Base-by-base conservation (phyloP, 192 early-diverging fungal species). In the Backusella circina region DNA sequence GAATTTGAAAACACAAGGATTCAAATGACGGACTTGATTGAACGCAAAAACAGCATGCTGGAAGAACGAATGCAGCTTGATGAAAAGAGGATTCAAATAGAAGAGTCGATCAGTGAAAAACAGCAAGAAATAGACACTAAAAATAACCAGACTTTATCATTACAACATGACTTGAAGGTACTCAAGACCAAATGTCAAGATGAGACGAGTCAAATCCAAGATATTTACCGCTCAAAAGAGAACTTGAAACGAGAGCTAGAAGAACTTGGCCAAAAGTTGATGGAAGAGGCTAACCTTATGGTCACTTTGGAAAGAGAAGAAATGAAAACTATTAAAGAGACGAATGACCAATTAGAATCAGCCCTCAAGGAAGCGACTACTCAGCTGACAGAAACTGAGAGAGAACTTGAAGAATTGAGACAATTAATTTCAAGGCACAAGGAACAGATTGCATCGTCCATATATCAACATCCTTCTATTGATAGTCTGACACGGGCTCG, bases 261-360 rank as follows among this genome's bases (percentile, higher is more conserved):
- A 71, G 96, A 98, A 35, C 85, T 99, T 35, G 94, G 94, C 26
- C 86, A 88, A 36, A 88, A 88, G 38, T 82, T 99, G n/a, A 95
- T 98, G 78, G 93, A 97, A 71, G 95, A 98, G 77, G 97, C 97
- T 3, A 95, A 97, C 65, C 87, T 85, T 2, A 90, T 98, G 91
- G 95, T 98, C 4, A 89, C 90, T 0, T 79, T 83, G 8, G 95
- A 96, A 76, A 90, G 90, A 16, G 75, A 86, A 28, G 83, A 88
- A 71, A 72, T 84, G 64, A 76, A 86, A 28, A 84, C 81, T 39
- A 83, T 83, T 35, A 81, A 84, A 68, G 44, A 75, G 35, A 82
- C 65, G 69, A 81, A 81, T 70, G 89, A 77, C 50, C 74, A 78
- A n/a, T 81, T 91, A 37, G 86, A 88, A 70, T 66, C 85, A 16